Conservation (phyloP, 2,329 filamentous ascomycete species). For the Alternaria gansuensis region DNA sequence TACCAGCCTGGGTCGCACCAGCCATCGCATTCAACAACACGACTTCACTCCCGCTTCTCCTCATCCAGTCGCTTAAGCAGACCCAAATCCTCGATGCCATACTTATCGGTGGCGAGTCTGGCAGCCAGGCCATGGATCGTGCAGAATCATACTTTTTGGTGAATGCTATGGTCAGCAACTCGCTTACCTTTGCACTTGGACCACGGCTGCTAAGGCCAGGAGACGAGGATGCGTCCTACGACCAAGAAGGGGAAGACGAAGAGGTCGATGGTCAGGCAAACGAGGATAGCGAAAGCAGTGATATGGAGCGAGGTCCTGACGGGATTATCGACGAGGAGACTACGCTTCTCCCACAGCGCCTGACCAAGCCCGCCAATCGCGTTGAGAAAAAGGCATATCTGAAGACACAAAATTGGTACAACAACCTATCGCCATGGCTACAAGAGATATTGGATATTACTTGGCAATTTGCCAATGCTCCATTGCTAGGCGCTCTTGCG, state of each 20-base stretch:
- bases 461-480: slow-evolving; percentile 67
- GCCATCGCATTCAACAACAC: slow-evolving; percentile 68
- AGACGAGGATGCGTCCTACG: slow-evolving; percentile 55
- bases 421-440: slow-evolving; percentile 49
- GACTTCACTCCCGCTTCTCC: slow-evolving; percentile 62
- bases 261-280: slow-evolving; percentile 30
- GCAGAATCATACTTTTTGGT: slow-evolving; percentile 73
- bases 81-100: slow-evolving; percentile 65
- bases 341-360: slow-evolving; percentile 59
- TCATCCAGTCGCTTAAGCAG: slow-evolving; percentile 62
- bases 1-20: slow-evolving; percentile 64
- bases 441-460: slow-evolving; percentile 55
- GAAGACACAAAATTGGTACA: slow-evolving; percentile 48
- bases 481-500: slow-evolving; percentile 67
- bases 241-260: slow-evolving; percentile 28
- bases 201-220: slow-evolving; percentile 64
- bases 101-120: slow-evolving; percentile 57
- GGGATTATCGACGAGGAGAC: slow-evolving; percentile 58
- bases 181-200: slow-evolving; percentile 70
- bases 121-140: slow-evolving; percentile 62
- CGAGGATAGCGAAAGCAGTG: slow-evolving; percentile 31
- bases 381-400: slow-evolving; percentile 48
- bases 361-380: slow-evolving; percentile 42
- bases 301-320: slow-evolving; percentile 38
- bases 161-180: slow-evolving; percentile 70